Evolutionary conservation across 2,329 filamentous ascomycete species (phyloP), one percentile per base, ranked within the genome.

Genomic region (Pseudocercospora fijiensis): DNA sequence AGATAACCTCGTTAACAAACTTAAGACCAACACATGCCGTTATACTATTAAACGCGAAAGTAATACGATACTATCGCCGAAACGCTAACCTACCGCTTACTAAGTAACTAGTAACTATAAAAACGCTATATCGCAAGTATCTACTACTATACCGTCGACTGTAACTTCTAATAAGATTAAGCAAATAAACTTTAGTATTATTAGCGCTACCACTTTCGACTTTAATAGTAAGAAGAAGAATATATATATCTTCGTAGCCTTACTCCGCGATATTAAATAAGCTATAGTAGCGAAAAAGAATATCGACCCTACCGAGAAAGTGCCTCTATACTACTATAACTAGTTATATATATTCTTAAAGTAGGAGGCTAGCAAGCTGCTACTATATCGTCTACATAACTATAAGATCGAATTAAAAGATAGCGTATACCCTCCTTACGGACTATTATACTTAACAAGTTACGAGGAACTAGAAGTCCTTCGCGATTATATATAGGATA

Each of bases 151-250:
- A 33, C 30, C 9, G 9, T 47, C 18, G 7, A 47, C n/a, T 11
- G 9, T 6, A 2, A 47, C n/a, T 11, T 47, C 43, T 47, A 47
- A 9, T 20, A 47, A 47, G 43, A 18, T 47, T 20, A 47, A 47
- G n/a, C 2, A 47, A 22, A 47, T 47, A 47, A 47, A 47, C 18
- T 47, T 47, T 47, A 47, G 43, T 47, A 47, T 47, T 47, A 22
- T 47, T 47, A 47, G 43, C 8, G 8, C 43, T 47, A 47, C 18
- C 8, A 22, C 16, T 13, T 47, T 47, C 9, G 9, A 47, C n/a
- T 47, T 47, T 47, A 47, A 47, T 47, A 47, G n/a, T 20, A 47
- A 47, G 43, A 47, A 47, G 43, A 47, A 47, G n/a, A 47, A 47
- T 47, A 47, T 47, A 47, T 47, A 47, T 18, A 18, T 47, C 6